Base-by-base conservation (phyloP, 768 basidiomycete genomes). In the Lentinula boryana region DNA sequence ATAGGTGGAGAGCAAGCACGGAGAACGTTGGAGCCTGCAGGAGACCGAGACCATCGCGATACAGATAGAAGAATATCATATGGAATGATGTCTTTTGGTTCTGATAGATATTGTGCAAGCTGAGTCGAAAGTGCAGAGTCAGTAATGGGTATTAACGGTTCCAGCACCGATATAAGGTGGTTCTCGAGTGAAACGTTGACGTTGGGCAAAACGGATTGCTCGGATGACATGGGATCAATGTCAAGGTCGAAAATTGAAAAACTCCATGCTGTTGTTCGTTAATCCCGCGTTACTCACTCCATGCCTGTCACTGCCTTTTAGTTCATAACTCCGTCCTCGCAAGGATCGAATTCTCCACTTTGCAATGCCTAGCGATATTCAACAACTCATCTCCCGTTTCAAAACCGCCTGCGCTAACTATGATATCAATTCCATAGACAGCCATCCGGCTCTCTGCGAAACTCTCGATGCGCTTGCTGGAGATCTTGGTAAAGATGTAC, bases 131-230 rank as follows among this genome's bases (percentile, higher is more conserved):
- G 70, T 16, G 78, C 69, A 3, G 68, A 35, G 3, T 89, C 85
- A 27, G 86, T 69, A 33, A 83, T 60, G 40, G 68, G 68, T 8
- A 66, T 64, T 18, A 91, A 69, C n/a, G 78, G 75, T 7, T 67
- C 68, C 23, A 93, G 75, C 54, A 69, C 63, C 32, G 81, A 76
- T 16, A 75, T 62, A 27, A 92, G 81, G 71, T 91, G 88, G 0
- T 77, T 70, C 64, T 91, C 87, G 46, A 92, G 73, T 3, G 90
- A 92, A 50, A 91, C 74, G 63, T 84, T 84, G 65, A 88, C 72
- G 60, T 75, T 73, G 53, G 53, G 21, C 18, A 49, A 1, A 43
- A n/a, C 41, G 21, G 35, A 21, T 15, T 38, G 43, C 27, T 48
- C 5, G 36, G 41, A 56, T 56, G 55, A 56, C 51, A 53, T 53